These are phyloP conservation scores for Claviceps purpurea DNA, from an alignment of 2,329 filamentous ascomycete species.

Conservation along the genomic window DNA sequence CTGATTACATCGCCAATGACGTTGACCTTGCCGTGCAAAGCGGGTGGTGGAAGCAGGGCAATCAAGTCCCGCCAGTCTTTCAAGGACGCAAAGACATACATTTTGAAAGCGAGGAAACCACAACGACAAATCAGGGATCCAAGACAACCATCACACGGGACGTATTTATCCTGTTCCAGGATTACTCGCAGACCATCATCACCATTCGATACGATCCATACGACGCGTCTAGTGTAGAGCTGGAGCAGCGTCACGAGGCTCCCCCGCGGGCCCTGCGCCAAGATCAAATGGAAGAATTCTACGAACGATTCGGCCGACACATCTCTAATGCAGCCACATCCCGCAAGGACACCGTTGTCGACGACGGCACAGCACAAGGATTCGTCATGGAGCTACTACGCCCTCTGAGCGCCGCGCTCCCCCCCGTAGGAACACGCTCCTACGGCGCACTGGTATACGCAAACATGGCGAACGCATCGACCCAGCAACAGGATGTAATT, in stretches of 20 bases:
- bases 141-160: conserved; percentile 63
- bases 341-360: conserved; percentile 69
- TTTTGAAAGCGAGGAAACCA: conserved; percentile 69
- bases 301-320: conserved; percentile 65
- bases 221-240: conserved; percentile 55
- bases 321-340: conserved; percentile 57
- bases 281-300: conserved; percentile 82
- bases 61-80: conserved; percentile 66
- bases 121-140: conserved; percentile 53
- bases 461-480: conserved; percentile 88
- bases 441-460: conserved; percentile 90
- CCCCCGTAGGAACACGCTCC: conserved; percentile 73
- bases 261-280: conserved; percentile 74
- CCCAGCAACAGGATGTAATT: conserved; percentile 84
- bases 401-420: conserved; percentile 58
- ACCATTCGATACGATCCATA: conserved; percentile 66
- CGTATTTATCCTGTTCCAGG: conserved; percentile 79
- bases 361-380: conserved; percentile 67
- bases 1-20: conserved; percentile 77
- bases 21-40: conserved; percentile 62
- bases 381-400: conserved; percentile 70
- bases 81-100: conserved; percentile 74
- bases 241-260: conserved; percentile 78
- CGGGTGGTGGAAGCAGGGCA: conserved; percentile 79
- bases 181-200: conserved; percentile 91